Percentiles rank a stretch among this genome's conserved stretches.
phyloP scores from a whole-genome alignment of 495 filamentous ascomycete species.

The Penicillium ochrochloron region DNA sequence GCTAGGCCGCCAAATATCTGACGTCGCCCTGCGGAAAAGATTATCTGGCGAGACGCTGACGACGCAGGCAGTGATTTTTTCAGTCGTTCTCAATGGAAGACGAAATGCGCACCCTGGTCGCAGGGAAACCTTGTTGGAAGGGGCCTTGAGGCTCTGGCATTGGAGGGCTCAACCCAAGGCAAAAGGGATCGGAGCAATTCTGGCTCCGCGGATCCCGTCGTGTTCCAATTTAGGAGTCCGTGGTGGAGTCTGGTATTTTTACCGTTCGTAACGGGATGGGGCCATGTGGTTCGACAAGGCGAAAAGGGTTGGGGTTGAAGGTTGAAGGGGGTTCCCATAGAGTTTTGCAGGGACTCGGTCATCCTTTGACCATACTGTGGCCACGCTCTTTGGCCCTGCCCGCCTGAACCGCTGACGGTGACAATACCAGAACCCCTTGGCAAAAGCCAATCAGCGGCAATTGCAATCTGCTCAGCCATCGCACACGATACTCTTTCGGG shows the following conservation, averaged over 20 bases:
- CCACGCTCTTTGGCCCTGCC: neutral
- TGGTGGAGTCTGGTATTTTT: slow-evolving; percentile 14
- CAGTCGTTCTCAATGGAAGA: neutral
- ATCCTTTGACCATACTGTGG: neutral
- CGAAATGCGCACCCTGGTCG: neutral
- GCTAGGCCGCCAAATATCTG: slow-evolving; percentile 7
- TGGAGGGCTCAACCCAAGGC: neutral
- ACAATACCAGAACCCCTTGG: slow-evolving; percentile 7
- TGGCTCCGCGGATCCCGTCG: slow-evolving; percentile 16
- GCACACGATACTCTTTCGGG: slow-evolving; percentile 21
- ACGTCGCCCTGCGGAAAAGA: neutral
- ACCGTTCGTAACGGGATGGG: slow-evolving; percentile 7
- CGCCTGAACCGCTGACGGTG: neutral
- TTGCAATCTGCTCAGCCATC: slow-evolving; percentile 29
- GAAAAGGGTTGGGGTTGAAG: neutral
- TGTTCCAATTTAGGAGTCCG: slow-evolving; percentile 27
- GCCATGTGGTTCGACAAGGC: neutral
- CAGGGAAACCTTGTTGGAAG: slow-evolving; percentile 5
- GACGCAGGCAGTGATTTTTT: slow-evolving; percentile 7
- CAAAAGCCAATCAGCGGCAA: slow-evolving; percentile 29
- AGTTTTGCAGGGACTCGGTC: neutral
- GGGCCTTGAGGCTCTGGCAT: slow-evolving; percentile 4
- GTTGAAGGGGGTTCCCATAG: neutral
- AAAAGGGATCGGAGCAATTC: slow-evolving; percentile 6
- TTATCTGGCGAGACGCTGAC: neutral